phyloP scores from a whole-genome alignment of 148 eudicot genomes.

The Drosera capensis region DNA sequence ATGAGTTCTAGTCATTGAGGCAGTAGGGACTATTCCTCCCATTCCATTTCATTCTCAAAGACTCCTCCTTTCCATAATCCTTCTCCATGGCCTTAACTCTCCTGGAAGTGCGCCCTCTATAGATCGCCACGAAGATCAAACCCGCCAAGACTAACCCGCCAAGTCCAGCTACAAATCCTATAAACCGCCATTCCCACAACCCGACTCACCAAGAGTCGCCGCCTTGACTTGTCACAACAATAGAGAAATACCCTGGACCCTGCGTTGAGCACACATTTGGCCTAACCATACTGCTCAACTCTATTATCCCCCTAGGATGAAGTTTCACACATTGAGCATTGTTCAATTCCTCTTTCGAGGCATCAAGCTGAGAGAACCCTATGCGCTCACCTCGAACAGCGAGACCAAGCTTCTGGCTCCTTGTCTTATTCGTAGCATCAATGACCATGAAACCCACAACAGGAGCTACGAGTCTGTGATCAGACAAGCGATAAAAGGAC shows the following conservation, averaged over 20 bases:
- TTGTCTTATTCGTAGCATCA: constrained; percentile 16
- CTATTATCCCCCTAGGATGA: constrained; percentile 20
- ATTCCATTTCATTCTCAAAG: constrained; percentile 45
- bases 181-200: constrained; percentile 44
- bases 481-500: constrained; percentile 36
- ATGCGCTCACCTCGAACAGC: constrained; percentile 15
- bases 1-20: constrained; percentile 57
- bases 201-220: too few species aligned
- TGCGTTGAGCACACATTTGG: constrained; percentile 22
- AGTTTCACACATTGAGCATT: constrained; percentile 42
- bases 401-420: constrained; percentile 12
- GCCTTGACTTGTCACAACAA: constrained; percentile 24
- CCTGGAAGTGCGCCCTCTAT: constrained; percentile 10
- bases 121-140: constrained; percentile 12
- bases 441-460: constrained; percentile 41
- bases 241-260: constrained; percentile 41
- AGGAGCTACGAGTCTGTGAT: constrained; percentile 30
- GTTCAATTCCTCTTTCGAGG: constrained; percentile 2
- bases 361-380: constrained; percentile 20
- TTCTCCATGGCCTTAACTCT: constrained; percentile 39
- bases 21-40: constrained; percentile 59
- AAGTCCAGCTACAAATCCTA: constrained; percentile 38
- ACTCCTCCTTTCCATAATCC: constrained; percentile 33
- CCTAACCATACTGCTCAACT: constrained; percentile 25
- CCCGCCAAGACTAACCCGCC: constrained; percentile 18